phyloP scores from a whole-genome alignment of 352 stramenopile species.

The Phytopythium chamaehyphon region DNA sequence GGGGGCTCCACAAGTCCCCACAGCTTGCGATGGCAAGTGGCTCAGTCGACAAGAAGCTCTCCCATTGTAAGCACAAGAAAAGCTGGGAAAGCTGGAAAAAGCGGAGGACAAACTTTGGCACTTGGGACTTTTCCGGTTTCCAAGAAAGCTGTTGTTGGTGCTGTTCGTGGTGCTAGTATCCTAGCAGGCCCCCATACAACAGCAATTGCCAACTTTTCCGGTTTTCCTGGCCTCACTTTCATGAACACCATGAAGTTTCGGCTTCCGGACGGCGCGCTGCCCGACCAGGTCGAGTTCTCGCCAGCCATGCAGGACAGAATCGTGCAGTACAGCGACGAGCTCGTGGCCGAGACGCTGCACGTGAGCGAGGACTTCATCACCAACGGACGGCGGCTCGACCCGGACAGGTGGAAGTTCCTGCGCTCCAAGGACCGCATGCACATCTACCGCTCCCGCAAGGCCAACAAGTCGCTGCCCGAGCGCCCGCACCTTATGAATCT shows the following conservation, averaged over 20 bases:
- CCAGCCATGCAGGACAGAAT: slow-evolving; percentile 17
- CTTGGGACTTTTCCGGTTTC: no score
- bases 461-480: slow-evolving; percentile 13
- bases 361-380: slow-evolving; percentile 26
- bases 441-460: slow-evolving; percentile 24
- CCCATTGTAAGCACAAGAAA: no score
- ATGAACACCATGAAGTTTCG: slow-evolving; percentile 13
- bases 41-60: no score
- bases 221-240: no score
- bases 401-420: slow-evolving; percentile 26
- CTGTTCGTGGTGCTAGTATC: no score
- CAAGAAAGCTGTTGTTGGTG: no score
- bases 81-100: no score
- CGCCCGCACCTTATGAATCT: slow-evolving; percentile 20
- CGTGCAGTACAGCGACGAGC: slow-evolving; percentile 22
- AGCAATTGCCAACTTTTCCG: no score
- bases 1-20: no score
- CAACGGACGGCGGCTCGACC: slow-evolving; percentile 23
- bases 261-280: slow-evolving; percentile 20
- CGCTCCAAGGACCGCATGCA: slow-evolving; percentile 26
- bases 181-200: background rate
- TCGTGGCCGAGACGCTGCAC: slow-evolving; percentile 24
- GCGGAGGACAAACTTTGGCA: no score
- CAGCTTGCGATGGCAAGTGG: no score
- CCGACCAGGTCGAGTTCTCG: slow-evolving; percentile 14